Evolutionary conservation across 2,329 filamentous ascomycete species (phyloP), one percentile per base, ranked within the genome.

Genomic region (Dothidotthia symphoricarpi): DNA sequence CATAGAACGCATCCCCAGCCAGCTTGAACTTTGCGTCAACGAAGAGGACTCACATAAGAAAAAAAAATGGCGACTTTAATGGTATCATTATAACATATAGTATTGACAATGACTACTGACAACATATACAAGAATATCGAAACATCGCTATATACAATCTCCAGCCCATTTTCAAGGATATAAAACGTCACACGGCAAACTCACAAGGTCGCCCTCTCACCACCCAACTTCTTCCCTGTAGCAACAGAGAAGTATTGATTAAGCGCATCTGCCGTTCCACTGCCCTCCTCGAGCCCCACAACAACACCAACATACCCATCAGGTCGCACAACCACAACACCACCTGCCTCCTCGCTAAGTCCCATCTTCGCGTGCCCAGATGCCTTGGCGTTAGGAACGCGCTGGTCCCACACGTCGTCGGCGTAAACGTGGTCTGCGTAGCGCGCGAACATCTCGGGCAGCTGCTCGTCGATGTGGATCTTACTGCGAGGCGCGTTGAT

Each of bases 351-450:
- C 57, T 84, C 73, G 48, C 85, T 78, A 16, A 95, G 65, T 0
- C 90, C 90, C 75, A 95, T 85, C 75, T 95, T 95, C 28, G 83
- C 82, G 66, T 96, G 90, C 4, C 88, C 88, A 3, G 86, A 76
- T 4, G 84, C 88, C 52, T 75, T 75, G 1, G 86, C 83, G 14
- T 83, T 73, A 0, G 85, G 82, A 1, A 88, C 83, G 6, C 80
- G 75, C 28, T 77, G 73, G 61, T 93, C 86, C 71, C 80, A 83
- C 31, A 85, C 75, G 65, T 95, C 88, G 56, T 95, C 90, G 1
- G 88, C 86, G 57, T 95, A 95, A 24, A 95, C 75, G 55, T 93
- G 85, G 55, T 89, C 83, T 32, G 82, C 75, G 66, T 95, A 95
- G 37, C 86, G 76, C 4, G 78, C 81, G 39, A 96, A 74, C 2